Percentiles rank a stretch among this genome's conserved stretches.
phyloP scores from a whole-genome alignment of 129 eudicot species.

The Escallonia rubra region DNA sequence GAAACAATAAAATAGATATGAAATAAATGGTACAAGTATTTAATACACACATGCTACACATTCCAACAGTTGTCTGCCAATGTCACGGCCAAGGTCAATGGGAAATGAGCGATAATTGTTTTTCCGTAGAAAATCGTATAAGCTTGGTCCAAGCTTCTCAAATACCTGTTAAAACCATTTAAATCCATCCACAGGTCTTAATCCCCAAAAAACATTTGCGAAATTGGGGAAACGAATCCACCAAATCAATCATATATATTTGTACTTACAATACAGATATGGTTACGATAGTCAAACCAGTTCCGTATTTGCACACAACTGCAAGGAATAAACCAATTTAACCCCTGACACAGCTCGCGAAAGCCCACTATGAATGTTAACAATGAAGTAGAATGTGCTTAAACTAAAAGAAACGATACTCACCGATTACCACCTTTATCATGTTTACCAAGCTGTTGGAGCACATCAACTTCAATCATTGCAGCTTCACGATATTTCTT shows the following conservation, averaged over 20 bases:
- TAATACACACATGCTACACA: slow-evolving; percentile 98
- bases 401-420: slow-evolving; percentile 19
- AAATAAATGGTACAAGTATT: slow-evolving; percentile 24
- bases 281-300: slow-evolving; percentile 99
- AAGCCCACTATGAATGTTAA: slow-evolving; percentile 3
- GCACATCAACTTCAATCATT: slow-evolving; percentile 77
- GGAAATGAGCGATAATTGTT: slow-evolving; percentile 98
- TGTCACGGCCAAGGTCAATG: slow-evolving; percentile 96
- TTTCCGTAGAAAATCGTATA: slow-evolving; percentile 97
- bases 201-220: slow-evolving; percentile 46
- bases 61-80: slow-evolving; percentile 98
- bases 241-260: slow-evolving; percentile 44
- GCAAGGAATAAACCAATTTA: slow-evolving; percentile 85
- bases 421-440: slow-evolving; percentile 90
- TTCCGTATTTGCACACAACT: slow-evolving; percentile 99
- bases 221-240: slow-evolving; percentile 73
- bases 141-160: slow-evolving; percentile 99
- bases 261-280: slow-evolving; percentile 97
- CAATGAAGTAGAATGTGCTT: neutral
- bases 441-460: slow-evolving; percentile 88
- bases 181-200: slow-evolving; percentile 56
- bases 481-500: slow-evolving; percentile 92
- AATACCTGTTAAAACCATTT: slow-evolving; percentile 86
- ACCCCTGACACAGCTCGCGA: slow-evolving; percentile 31
- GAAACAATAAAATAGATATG: neutral